Base-by-base conservation (phyloP, 1,284 basidiomycete genomes). In the Ganoderma sinense region DNA sequence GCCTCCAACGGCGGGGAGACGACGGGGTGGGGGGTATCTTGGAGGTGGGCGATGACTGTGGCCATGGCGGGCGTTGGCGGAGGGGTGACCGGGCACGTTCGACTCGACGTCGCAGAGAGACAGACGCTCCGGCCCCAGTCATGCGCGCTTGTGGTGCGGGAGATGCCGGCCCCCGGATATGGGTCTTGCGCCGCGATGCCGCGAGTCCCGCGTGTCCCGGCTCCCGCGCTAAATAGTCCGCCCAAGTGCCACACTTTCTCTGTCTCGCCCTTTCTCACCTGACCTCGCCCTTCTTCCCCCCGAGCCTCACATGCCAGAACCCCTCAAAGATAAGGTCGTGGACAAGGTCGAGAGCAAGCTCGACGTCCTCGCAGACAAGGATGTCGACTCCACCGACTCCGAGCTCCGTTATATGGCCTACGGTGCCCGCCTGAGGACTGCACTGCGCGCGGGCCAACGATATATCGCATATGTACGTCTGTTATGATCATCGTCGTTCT, bases 391-490 rank as follows among this genome's bases (percentile, higher is more conserved):
- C 20, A 88, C 86, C 43, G 89, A 93, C 77, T 88, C 89, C 0
- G 86, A 90, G 11, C 73, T 90, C 60, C 85, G 88, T 48, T 90
- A 91, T 81, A 84, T 91, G 80, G 94, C 94, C 3, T 96, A 96
- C 79, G 91, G 88, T 79, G 89, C 93, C 68, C 91, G 94, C 73
- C 82, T 95, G 51, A 86, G 93, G 74, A 95, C 94, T 16, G 92
- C 92, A 33, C 82, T 94, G 67, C 85, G 93, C 45, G 93, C 94
- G 20, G 84, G 89, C n/a, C 85, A 89, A 23, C 87, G 94, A 61
- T 96, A 96, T 78, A 84, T 95, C 68, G 94, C 93, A 70, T 95
- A 95, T 85, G 93, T 94, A 83, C 72, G 88, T 83, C 66, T 70
- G 48, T 56, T 55, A 64, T 43, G n/a, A 29, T 70, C 55, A 48